These are phyloP conservation scores for Cyclotella atomus DNA, from an alignment of 108 stramenopile species.

Conservation along the genomic window DNA sequence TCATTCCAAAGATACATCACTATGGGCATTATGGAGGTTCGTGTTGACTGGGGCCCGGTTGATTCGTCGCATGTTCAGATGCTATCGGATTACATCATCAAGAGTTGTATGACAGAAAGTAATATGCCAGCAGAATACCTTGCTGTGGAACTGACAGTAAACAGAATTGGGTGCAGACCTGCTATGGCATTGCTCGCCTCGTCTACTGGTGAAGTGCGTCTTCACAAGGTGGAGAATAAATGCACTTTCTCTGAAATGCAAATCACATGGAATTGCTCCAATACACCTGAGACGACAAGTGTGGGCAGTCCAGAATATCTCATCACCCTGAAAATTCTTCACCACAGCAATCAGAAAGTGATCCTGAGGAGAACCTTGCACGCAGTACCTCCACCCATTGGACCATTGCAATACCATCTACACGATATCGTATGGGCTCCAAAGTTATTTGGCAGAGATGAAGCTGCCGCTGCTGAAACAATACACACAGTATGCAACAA, in stretches of 20 bases:
- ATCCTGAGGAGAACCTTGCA: conserved; percentile 22
- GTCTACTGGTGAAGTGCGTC: neutral
- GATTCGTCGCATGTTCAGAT: neutral
- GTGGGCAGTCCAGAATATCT: conserved; percentile 20
- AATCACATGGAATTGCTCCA: conserved; percentile 1
- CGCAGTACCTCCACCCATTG: conserved; percentile 14
- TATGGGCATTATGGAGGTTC: neutral
- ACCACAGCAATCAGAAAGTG: neutral
- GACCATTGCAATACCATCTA: conserved; percentile 7
- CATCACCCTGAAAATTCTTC: conserved; percentile 2
- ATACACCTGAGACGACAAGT: neutral
- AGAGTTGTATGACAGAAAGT: neutral
- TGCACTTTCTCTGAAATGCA: neutral
- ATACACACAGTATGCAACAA: conserved; percentile 1
- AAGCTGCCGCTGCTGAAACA: neutral
- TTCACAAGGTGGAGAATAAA: neutral
- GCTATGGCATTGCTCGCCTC: conserved; percentile 14
- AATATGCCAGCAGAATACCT: neutral
- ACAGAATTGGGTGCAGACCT: conserved; percentile 6
- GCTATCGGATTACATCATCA: too few relatives aligned
- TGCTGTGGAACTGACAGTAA: neutral
- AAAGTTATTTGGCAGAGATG: conserved; percentile 9
- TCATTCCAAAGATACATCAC: neutral
- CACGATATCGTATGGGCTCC: conserved; percentile 34
- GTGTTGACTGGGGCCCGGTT: conserved; percentile 20